Base-by-base conservation (phyloP, 1,139 yeast genomes). In the Saccharomyces uvarum region DNA sequence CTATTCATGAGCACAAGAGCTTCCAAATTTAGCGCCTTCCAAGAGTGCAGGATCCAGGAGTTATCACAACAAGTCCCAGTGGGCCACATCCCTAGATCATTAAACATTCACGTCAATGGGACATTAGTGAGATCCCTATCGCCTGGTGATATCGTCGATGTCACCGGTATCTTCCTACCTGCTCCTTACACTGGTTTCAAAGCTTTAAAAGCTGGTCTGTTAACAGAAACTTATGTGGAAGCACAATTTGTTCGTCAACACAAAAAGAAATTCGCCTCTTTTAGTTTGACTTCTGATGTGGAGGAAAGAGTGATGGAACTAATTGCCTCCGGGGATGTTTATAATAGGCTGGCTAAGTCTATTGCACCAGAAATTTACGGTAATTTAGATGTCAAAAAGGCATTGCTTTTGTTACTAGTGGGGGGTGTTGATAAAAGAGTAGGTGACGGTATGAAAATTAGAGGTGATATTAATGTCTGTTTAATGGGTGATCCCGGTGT, bases 401-500 rank as follows among this genome's bases (percentile, higher is more conserved):
- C 97, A 8, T 75, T 95, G 56, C 74, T 95, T 50, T 74, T 95
- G 59, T 76, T 93, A 56, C 77, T 95, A 50, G 90, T 95, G 62
- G 97, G 99, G 56, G 99, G 99, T 67, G 98, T 91, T 33, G 88
- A 96, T 54, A 95, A 95, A 70, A 88, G 84, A 67, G 83, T 91
- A 63, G 96, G 96, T 49, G 99, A 95, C 73, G 99, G 99, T 60
- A 83, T 95, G 86, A 84, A 86, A 67, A 93, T 95, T 67, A 84
- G 99, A 76, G 99, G 99, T 68, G 99, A 95, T 70, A 88, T 95
- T 62, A 95, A 95, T 69, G 83, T 95, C 53, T 88, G 98, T 75
- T 79, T 95, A 55, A 93, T 95, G 98, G 99, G 99, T 63, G 99
- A 95, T 67, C 99, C 99, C 44, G 99, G 99, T 78, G 99, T 95